These are phyloP conservation scores for Cenchrus americanus DNA, from an alignment of 176 grass and related monocot genomes.

Conservation along the genomic window DNA sequence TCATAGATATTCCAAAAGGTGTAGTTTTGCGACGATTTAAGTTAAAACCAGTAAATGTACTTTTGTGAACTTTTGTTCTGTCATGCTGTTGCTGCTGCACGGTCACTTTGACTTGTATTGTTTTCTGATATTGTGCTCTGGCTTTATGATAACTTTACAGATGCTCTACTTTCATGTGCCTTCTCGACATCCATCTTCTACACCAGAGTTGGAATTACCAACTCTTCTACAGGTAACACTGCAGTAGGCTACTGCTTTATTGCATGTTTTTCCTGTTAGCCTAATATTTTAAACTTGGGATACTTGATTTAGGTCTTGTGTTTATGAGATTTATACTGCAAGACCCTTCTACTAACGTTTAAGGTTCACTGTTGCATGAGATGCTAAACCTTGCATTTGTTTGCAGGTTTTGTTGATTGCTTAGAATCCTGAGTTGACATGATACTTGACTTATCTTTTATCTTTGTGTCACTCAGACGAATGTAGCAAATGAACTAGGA, in stretches of 20 bases:
- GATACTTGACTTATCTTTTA: too few relatives aligned
- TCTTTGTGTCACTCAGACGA: too few relatives aligned
- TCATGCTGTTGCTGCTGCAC: slow-evolving; percentile 20
- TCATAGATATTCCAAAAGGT: neutral
- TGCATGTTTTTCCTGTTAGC: slow-evolving; percentile 13
- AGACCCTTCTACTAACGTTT: too few relatives aligned
- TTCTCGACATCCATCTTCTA: slow-evolving; percentile 76
- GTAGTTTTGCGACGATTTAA: neutral
- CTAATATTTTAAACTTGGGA: slow-evolving; percentile 13
- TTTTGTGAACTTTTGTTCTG: neutral
- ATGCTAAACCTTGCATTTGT: too few relatives aligned
- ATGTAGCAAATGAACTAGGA: too few relatives aligned
- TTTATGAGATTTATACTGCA: slow-evolving; percentile 2
- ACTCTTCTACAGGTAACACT: slow-evolving; percentile 83
- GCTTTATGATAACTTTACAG: slow-evolving; percentile 54
- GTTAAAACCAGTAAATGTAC: neutral
- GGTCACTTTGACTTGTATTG: slow-evolving; percentile 17
- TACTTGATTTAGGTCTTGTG: neutral
- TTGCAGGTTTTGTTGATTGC: too few relatives aligned
- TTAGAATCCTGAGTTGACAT: too few relatives aligned
- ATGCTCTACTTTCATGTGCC: slow-evolving; percentile 94
- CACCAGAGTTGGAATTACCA: slow-evolving; percentile 79
- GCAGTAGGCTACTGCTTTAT: neutral
- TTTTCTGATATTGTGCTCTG: slow-evolving; percentile 17
- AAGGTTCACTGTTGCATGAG: too few relatives aligned